Evolutionary conservation across 1,284 basidiomycete species (phyloP), one percentile per base, ranked within the genome.

Genomic region (Papiliotrema flavescens): DNA sequence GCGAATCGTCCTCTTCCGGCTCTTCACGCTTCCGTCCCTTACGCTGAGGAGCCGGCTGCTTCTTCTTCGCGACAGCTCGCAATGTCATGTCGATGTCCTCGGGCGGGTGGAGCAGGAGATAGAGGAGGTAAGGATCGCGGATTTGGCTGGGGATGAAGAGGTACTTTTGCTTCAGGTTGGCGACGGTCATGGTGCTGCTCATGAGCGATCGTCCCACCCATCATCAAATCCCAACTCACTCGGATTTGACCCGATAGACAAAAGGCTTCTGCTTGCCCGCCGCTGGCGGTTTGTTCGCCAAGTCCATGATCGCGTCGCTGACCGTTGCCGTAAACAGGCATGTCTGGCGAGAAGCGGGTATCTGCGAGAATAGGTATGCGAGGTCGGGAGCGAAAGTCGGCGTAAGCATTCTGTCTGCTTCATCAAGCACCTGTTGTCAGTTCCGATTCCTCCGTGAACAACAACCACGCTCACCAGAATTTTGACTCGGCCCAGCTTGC

Each of bases 241-340:
- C 78, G 62, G 88, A 85, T 22, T 81, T 82, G 75, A 91, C 90
- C 48, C 89, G 83, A 75, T 97, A 87, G 20, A 97, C 82, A 69
- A 95, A 93, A 2, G 93, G 91, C 63, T 83, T 85, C 66, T 85
- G 81, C 76, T 96, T 98, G 8, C 93, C 94, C 0, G 83, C 80
- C 56, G 84, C 81, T 1, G 93, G 89, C 15, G 85, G 76, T 39
- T 87, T 86, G 47, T 84, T 80, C 13, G 86, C 89, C 26, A 98
- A 74, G 8, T 83, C 81, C 64, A 94, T 89, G 51, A 98, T 91
- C 0, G 92, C 84, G 17, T 87, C 83, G 2, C 91, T 94, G 60
- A 96, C 79, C 0, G 96, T 99, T 0, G 96, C 96, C 0, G 96
- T 98, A 75, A 98, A 98, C 26, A 99, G 82, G 60, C 93, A 89